Percentiles rank a stretch among this genome's conserved stretches.
Evolutionary conservation across 306 rosid genomes (phyloP).

Genomic region (Erythrophleum fordii): DNA sequence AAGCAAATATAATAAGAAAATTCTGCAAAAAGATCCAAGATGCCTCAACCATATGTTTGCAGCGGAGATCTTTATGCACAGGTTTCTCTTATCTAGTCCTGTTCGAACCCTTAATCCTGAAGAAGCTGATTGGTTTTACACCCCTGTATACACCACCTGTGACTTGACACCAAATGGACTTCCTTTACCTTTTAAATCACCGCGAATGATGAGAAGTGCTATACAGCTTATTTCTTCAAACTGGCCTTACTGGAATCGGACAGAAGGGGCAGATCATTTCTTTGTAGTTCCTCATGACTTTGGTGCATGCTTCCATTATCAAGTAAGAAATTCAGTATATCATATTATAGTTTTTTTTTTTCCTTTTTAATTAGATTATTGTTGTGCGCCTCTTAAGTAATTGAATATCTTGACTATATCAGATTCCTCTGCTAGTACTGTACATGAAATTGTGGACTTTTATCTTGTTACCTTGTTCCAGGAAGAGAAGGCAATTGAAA

Average conservation of each 20-base stretch:
- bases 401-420: conserved; percentile 18
- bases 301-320: conserved; percentile 99
- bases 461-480: conserved; percentile 40
- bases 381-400: not conserved
- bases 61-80: conserved; percentile 96
- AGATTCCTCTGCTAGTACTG: conserved; percentile 21
- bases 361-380: not conserved
- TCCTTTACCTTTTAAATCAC: conserved; percentile 95
- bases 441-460: not conserved
- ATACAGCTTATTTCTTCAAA: conserved; percentile 94
- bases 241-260: conserved; percentile 97
- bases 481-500: conserved; percentile 93
- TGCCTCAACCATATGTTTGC: conserved; percentile 98
- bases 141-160: conserved; percentile 94
- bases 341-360: not conserved
- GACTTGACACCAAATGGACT: conserved; percentile 97
- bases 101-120: conserved; percentile 95
- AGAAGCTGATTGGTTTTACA: conserved; percentile 99
- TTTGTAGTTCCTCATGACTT: conserved; percentile 95
- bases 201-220: conserved; percentile 98
- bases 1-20: conserved; percentile 94
- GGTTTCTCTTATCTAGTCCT: conserved; percentile 89
- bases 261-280: conserved; percentile 97
- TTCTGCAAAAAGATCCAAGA: conserved; percentile 90
- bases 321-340: conserved; percentile 50